Evolutionary conservation across 352 stramenopile genomes (phyloP).

Genomic region (Globisporangium abappressorium): DNA sequence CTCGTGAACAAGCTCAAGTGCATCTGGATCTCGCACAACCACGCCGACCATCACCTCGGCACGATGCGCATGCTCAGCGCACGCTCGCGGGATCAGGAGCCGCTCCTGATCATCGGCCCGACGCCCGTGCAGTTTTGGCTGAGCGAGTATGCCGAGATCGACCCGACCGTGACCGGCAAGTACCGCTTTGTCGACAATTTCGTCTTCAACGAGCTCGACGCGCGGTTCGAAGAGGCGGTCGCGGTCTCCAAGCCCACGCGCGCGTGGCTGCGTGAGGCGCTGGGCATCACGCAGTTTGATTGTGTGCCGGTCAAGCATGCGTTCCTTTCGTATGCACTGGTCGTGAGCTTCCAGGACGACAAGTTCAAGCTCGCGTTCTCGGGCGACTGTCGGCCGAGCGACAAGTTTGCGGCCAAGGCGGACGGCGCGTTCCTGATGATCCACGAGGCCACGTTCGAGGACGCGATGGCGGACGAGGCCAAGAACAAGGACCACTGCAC

Average conservation of each 20-base stretch:
- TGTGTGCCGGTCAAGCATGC: conserved; percentile 88
- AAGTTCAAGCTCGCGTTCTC: conserved; percentile 90
- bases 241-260: conserved; percentile 33
- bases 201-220: conserved; percentile 66
- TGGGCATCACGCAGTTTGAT: conserved; percentile 53
- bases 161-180: conserved; percentile 68
- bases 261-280: conserved; percentile 33
- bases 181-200: conserved; percentile 91
- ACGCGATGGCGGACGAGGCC: conserved; percentile 91
- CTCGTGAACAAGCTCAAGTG: conserved; percentile 82
- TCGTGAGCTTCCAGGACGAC: conserved; percentile 63
- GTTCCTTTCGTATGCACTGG: conserved; percentile 87
- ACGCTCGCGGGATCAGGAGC: conserved; percentile 43
- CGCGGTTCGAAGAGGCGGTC: conserved; percentile 31
- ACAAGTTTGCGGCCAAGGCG: conserved; percentile 48
- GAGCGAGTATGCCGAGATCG: conserved; percentile 85
- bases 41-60: conserved; percentile 97
- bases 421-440: conserved; percentile 89
- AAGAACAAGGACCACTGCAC: conserved; percentile 95
- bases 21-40: conserved; percentile 97
- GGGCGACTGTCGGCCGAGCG: conserved; percentile 93
- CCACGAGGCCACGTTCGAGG: conserved; percentile 98
- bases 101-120: conserved; percentile 93
- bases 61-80: conserved; percentile 88
- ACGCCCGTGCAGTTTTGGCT: conserved; percentile 88